Conservation (phyloP, 805 yeast species). For the Wickerhamiella azyma region DNA sequence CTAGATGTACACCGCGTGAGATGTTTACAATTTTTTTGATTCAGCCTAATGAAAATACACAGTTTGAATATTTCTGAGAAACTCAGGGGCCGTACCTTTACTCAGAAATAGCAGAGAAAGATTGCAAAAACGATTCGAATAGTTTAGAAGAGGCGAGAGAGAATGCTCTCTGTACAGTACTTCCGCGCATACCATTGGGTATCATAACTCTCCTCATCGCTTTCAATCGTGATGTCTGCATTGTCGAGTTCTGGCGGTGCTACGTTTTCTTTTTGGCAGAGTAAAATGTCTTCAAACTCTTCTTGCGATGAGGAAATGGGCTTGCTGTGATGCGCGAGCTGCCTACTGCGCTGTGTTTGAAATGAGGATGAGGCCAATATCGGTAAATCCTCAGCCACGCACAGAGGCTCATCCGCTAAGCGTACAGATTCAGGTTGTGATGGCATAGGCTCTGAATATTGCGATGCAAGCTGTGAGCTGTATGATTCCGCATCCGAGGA, state of each 20-base stretch:
- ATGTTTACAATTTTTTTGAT: no score
- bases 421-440: not conserved
- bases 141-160: not conserved
- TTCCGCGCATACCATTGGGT: not conserved
- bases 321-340: not conserved
- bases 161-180: not conserved
- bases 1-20: no score
- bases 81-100: no score
- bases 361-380: not conserved
- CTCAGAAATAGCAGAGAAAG: no score
- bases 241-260: not conserved
- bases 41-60: no score
- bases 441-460: not conserved
- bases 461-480: conserved; percentile 2
- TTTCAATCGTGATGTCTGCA: not conserved
- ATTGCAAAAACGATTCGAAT: not conserved
- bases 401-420: not conserved
- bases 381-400: not conserved
- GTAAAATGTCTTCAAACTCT: not conserved
- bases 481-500: conserved; percentile 4
- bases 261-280: not conserved
- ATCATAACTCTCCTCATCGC: not conserved
- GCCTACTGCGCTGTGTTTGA: not conserved
- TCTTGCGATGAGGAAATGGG: conserved; percentile 1
- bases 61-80: no score